phyloP scores from a whole-genome alignment of 768 basidiomycete species.

The Agaricus subrufescens region DNA sequence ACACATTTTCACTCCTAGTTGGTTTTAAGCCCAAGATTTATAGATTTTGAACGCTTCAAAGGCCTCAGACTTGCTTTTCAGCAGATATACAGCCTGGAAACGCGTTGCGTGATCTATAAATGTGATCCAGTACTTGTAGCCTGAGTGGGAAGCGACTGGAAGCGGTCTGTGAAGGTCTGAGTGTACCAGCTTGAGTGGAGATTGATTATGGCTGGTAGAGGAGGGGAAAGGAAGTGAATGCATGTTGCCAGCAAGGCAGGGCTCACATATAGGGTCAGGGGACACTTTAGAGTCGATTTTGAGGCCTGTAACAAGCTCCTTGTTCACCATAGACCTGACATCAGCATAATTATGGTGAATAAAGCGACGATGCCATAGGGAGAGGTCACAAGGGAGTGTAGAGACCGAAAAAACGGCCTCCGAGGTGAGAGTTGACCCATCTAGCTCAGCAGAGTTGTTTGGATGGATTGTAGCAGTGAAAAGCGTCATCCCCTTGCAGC shows the following conservation, averaged over 20 bases:
- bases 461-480: background rate
- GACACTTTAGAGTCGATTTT: background rate
- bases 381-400: background rate
- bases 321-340: background rate
- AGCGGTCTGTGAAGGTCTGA: conserved; percentile 26
- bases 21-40: conserved; percentile 28
- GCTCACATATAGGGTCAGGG: conserved; percentile 18
- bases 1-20: conserved; percentile 19
- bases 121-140: conserved; percentile 23
- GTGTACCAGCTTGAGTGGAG: conserved; percentile 20
- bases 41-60: conserved; percentile 24
- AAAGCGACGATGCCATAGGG: background rate
- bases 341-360: conserved; percentile 4
- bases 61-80: conserved; percentile 21
- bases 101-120: conserved; percentile 24
- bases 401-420: background rate
- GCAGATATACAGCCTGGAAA: conserved; percentile 14
- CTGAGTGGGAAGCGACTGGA: conserved; percentile 12
- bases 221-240: conserved; percentile 14
- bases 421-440: background rate
- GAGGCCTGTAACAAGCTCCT: background rate
- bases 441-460: background rate
- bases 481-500: too few species aligned
- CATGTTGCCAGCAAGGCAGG: conserved; percentile 15
- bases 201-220: background rate